Percentiles rank a stretch among this genome's conserved stretches.
Evolutionary conservation across 306 rosid genomes (phyloP).

Genomic region (Sicyos edulis): DNA sequence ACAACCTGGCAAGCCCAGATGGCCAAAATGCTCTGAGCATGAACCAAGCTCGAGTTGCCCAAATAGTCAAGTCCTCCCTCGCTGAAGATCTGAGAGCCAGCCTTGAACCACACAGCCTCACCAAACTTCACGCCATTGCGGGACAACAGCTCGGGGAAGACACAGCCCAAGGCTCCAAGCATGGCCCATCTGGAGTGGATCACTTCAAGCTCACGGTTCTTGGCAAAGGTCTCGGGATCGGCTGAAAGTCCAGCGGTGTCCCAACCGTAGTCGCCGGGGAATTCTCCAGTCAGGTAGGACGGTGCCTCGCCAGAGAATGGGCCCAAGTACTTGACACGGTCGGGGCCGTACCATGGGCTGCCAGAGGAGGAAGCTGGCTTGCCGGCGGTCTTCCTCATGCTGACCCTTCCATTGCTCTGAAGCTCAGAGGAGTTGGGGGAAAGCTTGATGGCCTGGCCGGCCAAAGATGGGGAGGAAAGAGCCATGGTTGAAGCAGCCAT

Average conservation of each 20-base stretch:
- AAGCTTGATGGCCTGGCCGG: slow-evolving; percentile 58
- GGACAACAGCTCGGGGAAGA: slow-evolving; percentile 77
- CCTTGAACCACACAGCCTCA: slow-evolving; percentile 92
- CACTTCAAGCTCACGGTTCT: slow-evolving; percentile 70
- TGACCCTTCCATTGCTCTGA: slow-evolving; percentile 31
- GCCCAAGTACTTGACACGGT: slow-evolving; percentile 89
- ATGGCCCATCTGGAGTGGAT: slow-evolving; percentile 89
- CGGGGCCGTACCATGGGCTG: slow-evolving; percentile 90
- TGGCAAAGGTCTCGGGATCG: slow-evolving; percentile 81
- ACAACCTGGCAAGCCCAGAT: slow-evolving; percentile 77
- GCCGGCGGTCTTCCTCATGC: slow-evolving; percentile 49
- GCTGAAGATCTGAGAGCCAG: slow-evolving; percentile 80
- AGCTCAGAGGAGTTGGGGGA: slow-evolving; percentile 35
- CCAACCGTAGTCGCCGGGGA: slow-evolving; percentile 88
- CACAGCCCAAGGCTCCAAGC: slow-evolving; percentile 81
- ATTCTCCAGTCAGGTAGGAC: slow-evolving; percentile 60
- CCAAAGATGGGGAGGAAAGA: slow-evolving; percentile 63
- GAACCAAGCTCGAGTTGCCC: slow-evolving; percentile 88
- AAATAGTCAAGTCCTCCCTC: slow-evolving; percentile 94
- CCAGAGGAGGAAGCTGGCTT: slow-evolving; percentile 46
- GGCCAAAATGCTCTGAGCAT: slow-evolving; percentile 89
- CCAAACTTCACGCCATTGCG: slow-evolving; percentile 85
- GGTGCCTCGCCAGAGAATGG: slow-evolving; percentile 87
- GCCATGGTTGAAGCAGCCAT: slow-evolving; percentile 90
- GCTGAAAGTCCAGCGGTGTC: slow-evolving; percentile 92